Evolutionary conservation across 495 filamentous ascomycete species (phyloP), one percentile per base, ranked within the genome.

Genomic region (Tetracladium setigerum): DNA sequence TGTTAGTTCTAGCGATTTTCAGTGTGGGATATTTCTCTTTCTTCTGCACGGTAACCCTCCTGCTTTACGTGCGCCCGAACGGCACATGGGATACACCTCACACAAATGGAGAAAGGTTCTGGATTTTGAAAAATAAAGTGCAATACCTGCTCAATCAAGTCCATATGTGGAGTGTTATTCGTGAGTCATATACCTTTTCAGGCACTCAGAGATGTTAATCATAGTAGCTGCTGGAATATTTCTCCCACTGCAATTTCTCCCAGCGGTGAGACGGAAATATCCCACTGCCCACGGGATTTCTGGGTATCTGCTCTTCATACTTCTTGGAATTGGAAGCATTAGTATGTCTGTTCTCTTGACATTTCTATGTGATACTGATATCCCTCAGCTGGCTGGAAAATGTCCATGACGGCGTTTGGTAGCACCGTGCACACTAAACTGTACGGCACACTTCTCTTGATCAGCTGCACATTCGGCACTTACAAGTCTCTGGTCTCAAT

Each of bases 161-260:
- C 4, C 45, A 48, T 40, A n/a, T 48, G 8, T 48, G 45, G 45
- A 48, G 45, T 33, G 45, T 48, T 16, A 22, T 48, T 32, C 45
- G 45, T 48, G 15, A 32, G 45, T 48, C 10, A 34, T 17, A 4
- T 39, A 4, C 10, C n/a, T 18, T 39, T 14, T 39, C 22, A 27
- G 7, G 22, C 7, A 7, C 22, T 27, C 22, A 3, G 7, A 3
- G 22, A 27, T 27, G 22, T 7, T 27, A 27, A 27, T 9, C 4
- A 17, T 16, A 44, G 18, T 18, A 44, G 45, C 45, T 33, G 35
- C 45, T 30, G 45, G 45, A 5, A 41, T 41, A 12, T 18, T 48
- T 8, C 37, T 48, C 2, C 45, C 45, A 1, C n/a, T 48, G 17
- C 45, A 48, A 48, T 48, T 48, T 18, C 19, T 48, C 11, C 45